These are phyloP conservation scores for Cladorrhinum sp. DNA, from an alignment of 2,329 filamentous ascomycete species.

Conservation along the genomic window DNA sequence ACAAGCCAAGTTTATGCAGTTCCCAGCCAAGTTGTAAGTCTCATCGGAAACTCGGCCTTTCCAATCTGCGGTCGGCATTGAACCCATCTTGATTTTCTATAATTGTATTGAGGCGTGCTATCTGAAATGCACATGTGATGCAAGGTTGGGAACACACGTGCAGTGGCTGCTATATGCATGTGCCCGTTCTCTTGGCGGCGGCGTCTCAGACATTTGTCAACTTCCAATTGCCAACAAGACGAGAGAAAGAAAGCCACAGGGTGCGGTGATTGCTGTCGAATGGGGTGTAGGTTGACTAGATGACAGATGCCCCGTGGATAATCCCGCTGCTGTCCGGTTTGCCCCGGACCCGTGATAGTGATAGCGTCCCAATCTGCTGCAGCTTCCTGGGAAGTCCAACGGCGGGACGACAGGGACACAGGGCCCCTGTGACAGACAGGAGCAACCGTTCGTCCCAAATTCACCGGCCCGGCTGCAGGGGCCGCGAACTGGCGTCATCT, in stretches of 20 bases:
- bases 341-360: background rate
- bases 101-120: background rate
- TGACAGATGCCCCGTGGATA: background rate
- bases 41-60: background rate
- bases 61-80: background rate
- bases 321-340: background rate
- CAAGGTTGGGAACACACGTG: background rate
- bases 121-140: background rate
- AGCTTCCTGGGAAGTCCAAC: background rate
- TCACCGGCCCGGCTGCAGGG: slow-evolving; percentile 19
- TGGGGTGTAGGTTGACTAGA: background rate
- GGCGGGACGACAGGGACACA: background rate
- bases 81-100: background rate
- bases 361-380: background rate
- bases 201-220: background rate
- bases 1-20: slow-evolving; percentile 26
- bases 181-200: background rate
- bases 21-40: background rate
- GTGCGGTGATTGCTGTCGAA: background rate
- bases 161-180: background rate
- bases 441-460: slow-evolving; percentile 7
- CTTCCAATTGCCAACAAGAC: background rate
- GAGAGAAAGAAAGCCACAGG: background rate
- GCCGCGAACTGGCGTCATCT: slow-evolving; percentile 13
- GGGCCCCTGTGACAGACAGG: background rate